Base-by-base conservation (phyloP, 2,329 filamentous ascomycete genomes). In the Pseudogymnoascus sp. region DNA sequence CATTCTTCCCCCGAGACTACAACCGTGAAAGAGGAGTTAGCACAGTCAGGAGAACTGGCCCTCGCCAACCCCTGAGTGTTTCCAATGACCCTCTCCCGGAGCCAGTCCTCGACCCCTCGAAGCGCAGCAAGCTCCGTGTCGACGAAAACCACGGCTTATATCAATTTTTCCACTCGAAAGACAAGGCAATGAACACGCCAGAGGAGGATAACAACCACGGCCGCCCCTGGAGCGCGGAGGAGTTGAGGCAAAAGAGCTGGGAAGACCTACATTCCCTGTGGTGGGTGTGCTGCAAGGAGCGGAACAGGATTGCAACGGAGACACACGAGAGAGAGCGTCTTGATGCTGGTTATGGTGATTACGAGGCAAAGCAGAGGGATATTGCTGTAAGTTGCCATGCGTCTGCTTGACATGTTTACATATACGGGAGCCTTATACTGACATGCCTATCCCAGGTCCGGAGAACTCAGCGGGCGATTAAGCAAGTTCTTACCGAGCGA, bases 261-360 rank as follows among this genome's bases (percentile, higher is more conserved):
- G 90, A 96, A 64, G 92, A 97, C 73, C 77, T 99, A 68, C 92
- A 97, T 74, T 79, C 81, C 64, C 80, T 99, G 70, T 99, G 93
- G 91, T 99, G 92, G 91, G 83, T 91, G 61, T 97, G 94, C 73
- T 82, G 88, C 63, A 91, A 90, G 77, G 94, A 99, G 77, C 81
- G 89, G 69, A 99, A 99, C 76, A 84, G 90, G 67, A 84, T 97
- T 67, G 81, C 85, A n/a, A 97, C 95, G 30, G 86, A 88, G 67
- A 79, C 80, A 60, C 74, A 80, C 62, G 91, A 96, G 77, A 81
- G 90, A 68, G 71, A 77, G 30, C 82, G 88, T 67, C 71, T 89
- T 61, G 79, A 87, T 65, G 79, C 90, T 57, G 85, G 87, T 28
- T 94, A 89, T 70, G 93, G 93, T 66, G 81, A 86, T 25, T 78